phyloP scores from a whole-genome alignment of 2,329 filamentous ascomycete genomes.

The Xylariaceae sp. region DNA sequence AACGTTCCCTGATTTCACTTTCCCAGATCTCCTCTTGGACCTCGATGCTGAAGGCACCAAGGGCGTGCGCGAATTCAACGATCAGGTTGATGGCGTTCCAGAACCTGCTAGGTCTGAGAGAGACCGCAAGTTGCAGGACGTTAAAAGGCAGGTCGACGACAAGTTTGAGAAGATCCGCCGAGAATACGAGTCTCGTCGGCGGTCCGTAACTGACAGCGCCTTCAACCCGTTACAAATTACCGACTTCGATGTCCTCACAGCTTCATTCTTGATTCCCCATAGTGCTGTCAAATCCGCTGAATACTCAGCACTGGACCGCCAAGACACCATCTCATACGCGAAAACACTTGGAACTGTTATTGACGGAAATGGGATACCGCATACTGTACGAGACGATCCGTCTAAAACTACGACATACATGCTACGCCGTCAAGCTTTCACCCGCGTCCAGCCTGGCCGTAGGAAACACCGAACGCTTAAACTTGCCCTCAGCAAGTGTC shows the following conservation, averaged over 20 bases:
- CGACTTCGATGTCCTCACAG: constrained; percentile 43
- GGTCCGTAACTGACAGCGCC: constrained; percentile 7
- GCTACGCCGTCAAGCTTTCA: constrained; percentile 24
- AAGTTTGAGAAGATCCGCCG: constrained; percentile 31
- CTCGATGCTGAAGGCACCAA: constrained; percentile 47
- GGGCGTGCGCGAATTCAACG: constrained; percentile 41
- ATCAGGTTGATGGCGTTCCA: constrained; percentile 35
- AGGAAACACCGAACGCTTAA: constrained; percentile 7
- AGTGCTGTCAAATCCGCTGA: neutral
- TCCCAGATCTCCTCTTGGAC: constrained; percentile 45
- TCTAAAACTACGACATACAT: constrained; percentile 28
- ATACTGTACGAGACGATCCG: constrained; percentile 12
- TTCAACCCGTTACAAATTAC: constrained; percentile 38
- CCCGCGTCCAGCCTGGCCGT: neutral
- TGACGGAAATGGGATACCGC: constrained; percentile 30
- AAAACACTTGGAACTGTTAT: constrained; percentile 15
- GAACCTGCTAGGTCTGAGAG: neutral
- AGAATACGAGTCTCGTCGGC: constrained; percentile 15
- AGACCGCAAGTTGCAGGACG: constrained; percentile 32
- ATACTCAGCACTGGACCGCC: neutral
- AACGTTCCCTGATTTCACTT: constrained; percentile 27
- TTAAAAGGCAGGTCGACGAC: constrained; percentile 25
- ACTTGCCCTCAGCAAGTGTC: constrained; percentile 11
- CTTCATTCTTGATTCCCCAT: constrained; percentile 30
- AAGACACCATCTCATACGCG: neutral